Base-by-base conservation (phyloP, 805 yeast species). In the Ogataea nitratoaversa region DNA sequence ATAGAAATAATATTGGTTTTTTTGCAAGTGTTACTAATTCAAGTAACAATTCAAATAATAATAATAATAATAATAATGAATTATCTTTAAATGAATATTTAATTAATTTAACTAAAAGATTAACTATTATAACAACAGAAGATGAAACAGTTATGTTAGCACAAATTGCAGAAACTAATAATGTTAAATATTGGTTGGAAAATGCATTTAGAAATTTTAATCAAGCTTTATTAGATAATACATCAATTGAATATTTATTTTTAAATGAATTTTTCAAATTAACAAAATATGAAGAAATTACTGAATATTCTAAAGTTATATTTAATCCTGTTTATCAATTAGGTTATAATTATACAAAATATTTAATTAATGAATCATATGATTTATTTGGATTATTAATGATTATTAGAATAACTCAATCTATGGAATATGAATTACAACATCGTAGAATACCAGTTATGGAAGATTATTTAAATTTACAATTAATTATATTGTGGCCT, bases 351-450 rank as follows among this genome's bases (percentile, higher is more conserved):
- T 77, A 74, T 54, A 68, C 82, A 9, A 68, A 69, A 40, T 52
- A 48, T 42, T 44, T 72, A 44, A 41, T 62, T 51, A 37, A 59
- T 55, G 54, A 59, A 4, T 70, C 78, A 1, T 81, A 68, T 54
- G 99, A 93, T 58, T 75, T 80, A 1, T 85, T 80, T 60, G 96
- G 96, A 0, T 67, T 88, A 2, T 64, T 93, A 34, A 70, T 89
- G 5, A 76, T 84, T 52, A 85, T 91, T 23, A 68, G 95, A 37
- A 60, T 88, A 23, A 69, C 81, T 1, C 90, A 86, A 46, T 70
- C 72, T 4, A 61, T 85, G 40, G 84, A 78, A 45, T 72, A 74
- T 40, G 82, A 78, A 47, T 64, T 84, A 19, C 90, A 84, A 54
- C 82, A 76, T 46, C 71, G 85, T 43, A 75, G 74, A 41, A 78